Base-by-base conservation (phyloP, 495 filamentous ascomycete genomes). In the Barbatosphaeria neglecta region DNA sequence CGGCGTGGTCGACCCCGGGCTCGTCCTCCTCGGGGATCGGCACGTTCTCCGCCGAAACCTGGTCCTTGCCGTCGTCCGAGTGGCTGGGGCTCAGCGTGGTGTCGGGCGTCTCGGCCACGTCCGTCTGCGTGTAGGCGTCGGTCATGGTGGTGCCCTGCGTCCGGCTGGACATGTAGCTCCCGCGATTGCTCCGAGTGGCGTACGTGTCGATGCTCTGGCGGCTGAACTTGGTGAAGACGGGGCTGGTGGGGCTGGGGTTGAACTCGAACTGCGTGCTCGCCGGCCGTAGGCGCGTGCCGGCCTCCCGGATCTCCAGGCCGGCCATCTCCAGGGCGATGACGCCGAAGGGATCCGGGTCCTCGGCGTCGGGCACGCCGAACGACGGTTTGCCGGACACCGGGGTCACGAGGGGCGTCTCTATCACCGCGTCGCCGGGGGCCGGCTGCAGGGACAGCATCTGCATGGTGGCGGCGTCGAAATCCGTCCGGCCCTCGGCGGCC, bases 341-440 rank as follows among this genome's bases (percentile, higher is more conserved):
- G 17, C 89, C 89, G 57, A 83, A 95, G 13, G 89, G 89, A 60
- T 95, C 89, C 22, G 89, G 87, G 47, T 87, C 83, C 38, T 87
- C 83, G 3, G 67, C 60, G 37, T 82, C 80, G 3, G 88, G 89
- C 15, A 95, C 67, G 3, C 89, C 87, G 60, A 95, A 95, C 6
- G 65, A 54, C 18, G 61, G 58, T 11, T 57, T 60, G 2, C 56
- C 37, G 41, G 65, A 52, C 19, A 46, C 22, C 4, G 57, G 49
- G 16, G 47, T 55, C 31, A 50, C 50, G 50, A 56, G 46, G 44
- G 71, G 69, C 7, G 65, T 67, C 40, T 74, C 68, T 13, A 90
- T 63, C 7, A 82, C 74, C 17, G 80, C 74, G 57, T 94, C 87
- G 18, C 82, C 82, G 1, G 88, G 87, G 6, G 86, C 77, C 20